Percentiles rank a stretch among this genome's conserved stretches.
These are phyloP conservation scores for Forsythia suspensa DNA, from an alignment of 257 asterid species.

Conservation along the genomic window DNA sequence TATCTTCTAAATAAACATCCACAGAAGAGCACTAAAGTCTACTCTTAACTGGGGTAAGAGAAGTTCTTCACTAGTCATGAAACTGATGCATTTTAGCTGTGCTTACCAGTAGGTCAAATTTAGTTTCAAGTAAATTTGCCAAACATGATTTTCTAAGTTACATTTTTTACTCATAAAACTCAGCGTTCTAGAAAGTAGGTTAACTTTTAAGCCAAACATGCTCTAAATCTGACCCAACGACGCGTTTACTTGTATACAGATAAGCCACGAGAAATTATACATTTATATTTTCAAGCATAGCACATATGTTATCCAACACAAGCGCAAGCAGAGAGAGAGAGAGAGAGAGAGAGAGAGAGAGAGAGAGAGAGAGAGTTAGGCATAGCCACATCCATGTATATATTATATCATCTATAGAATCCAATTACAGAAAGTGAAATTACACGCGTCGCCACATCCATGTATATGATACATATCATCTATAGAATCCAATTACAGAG, in stretches of 20 bases:
- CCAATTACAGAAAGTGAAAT: conserved; percentile 12
- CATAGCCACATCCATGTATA: background rate
- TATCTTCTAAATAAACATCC: background rate
- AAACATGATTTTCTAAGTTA: background rate
- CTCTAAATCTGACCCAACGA: background rate
- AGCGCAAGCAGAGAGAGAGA: background rate
- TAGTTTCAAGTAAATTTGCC: background rate
- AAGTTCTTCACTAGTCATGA: background rate
- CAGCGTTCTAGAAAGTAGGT: background rate
- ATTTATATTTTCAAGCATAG: background rate
- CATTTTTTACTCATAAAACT: too few species aligned
- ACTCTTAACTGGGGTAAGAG: background rate
- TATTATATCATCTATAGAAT: background rate
- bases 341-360: background rate
- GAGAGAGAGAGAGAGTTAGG: background rate
- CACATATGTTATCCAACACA: background rate
- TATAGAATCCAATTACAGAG: conserved; percentile 13
- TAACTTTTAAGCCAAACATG: background rate
- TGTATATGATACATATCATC: background rate
- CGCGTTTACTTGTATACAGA: background rate
- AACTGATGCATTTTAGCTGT: background rate
- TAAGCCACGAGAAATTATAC: background rate
- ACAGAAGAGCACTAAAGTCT: background rate
- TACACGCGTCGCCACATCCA: background rate
- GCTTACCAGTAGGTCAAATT: background rate